Evolutionary conservation across 371 early-diverging fungal genomes (phyloP).

Genomic region (Mucor circinelloides): DNA sequence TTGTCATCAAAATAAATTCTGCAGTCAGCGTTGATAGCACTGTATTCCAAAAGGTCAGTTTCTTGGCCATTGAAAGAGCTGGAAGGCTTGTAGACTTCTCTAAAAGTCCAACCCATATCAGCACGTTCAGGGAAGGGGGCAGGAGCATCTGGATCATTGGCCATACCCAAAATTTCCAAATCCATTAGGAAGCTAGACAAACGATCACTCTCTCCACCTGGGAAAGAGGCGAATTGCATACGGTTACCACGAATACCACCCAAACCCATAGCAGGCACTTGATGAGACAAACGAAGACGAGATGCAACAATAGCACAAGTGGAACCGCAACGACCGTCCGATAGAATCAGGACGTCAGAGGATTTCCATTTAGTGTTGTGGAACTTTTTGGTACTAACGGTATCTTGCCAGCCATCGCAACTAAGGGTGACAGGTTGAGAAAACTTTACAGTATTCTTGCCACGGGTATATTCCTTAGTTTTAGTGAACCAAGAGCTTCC

Average conservation of each 20-base stretch:
- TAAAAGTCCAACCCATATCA: conserved; percentile 60
- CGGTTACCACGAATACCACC: conserved; percentile 57
- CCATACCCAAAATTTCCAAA: conserved; percentile 37
- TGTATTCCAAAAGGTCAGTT: conserved; percentile 46
- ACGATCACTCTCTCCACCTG: conserved; percentile 56
- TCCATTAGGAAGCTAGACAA: conserved; percentile 52
- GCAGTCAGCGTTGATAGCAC: conserved; percentile 51
- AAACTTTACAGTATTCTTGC: conserved; percentile 35
- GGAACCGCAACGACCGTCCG: conserved; percentile 55
- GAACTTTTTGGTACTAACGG: conserved; percentile 17
- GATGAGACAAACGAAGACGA: conserved; percentile 50
- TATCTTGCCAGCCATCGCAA: conserved; percentile 27
- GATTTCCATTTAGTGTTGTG: conserved; percentile 42
- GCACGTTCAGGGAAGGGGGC: conserved; percentile 51
- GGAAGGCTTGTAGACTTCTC: conserved; percentile 49
- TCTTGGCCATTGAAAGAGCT: conserved; percentile 28
- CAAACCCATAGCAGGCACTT: conserved; percentile 54
- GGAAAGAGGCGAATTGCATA: conserved; percentile 58
- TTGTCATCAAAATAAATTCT: conserved; percentile 49
- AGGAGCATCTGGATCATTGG: conserved; percentile 47
- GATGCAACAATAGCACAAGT: conserved; percentile 58
- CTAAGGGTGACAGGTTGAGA: conserved; percentile 40
- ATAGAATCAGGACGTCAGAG: conserved; percentile 43
- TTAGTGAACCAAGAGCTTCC: conserved; percentile 41
- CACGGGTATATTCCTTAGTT: conserved; percentile 37